Evolutionary conservation across 805 yeast genomes (phyloP), one percentile per base, ranked within the genome.

Genomic region (Cyberlindnera xishuangbannaensis): DNA sequence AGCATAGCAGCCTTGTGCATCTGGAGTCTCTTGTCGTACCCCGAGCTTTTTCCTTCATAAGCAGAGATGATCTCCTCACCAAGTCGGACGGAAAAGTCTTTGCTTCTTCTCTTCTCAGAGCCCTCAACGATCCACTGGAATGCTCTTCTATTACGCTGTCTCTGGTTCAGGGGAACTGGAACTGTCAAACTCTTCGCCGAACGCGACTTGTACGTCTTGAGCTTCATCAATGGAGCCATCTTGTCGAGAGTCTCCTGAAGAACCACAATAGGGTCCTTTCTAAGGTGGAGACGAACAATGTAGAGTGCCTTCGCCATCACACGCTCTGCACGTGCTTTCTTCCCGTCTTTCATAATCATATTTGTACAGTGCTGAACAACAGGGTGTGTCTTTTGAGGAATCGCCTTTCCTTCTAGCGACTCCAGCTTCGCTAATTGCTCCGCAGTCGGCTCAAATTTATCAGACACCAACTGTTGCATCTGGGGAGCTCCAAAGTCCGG

Each of bases 111-210:
- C 51, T 82, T 78, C 39, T 76, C 71, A 25, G 94, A 74, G 15
- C 94, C 86, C 40, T 85, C 95, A 34, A 87, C 59, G 31, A 92
- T 81, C 97, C 97, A 92, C 44, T 67, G 61, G 68, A 94, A 83
- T 3, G 97, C 96, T 51, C 74, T 76, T 59, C 96, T 75, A 48
- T 76, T 67, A 58, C 97, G 73, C 61, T 87, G 95, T 61, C 86
- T 78, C 50, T 75, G 76, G 31, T 74, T 77, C 50, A 90, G 66
- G 8, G 97, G 95, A 23, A 73, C 76, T 5, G 98, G 98, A 31
- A 85, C 80, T 25, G 78, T 70, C 39, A 73, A 71, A 40, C 79
- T 78, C 56, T 88, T 85, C 27, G 97, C 97, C 36, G 81, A 81
- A 38, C 92, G 92, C 4, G 92, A 86, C 50, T 78, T 78, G 53